Evolutionary conservation across 2,329 filamentous ascomycete species (phyloP).

Genomic region (Lachnellula subtilissima): DNA sequence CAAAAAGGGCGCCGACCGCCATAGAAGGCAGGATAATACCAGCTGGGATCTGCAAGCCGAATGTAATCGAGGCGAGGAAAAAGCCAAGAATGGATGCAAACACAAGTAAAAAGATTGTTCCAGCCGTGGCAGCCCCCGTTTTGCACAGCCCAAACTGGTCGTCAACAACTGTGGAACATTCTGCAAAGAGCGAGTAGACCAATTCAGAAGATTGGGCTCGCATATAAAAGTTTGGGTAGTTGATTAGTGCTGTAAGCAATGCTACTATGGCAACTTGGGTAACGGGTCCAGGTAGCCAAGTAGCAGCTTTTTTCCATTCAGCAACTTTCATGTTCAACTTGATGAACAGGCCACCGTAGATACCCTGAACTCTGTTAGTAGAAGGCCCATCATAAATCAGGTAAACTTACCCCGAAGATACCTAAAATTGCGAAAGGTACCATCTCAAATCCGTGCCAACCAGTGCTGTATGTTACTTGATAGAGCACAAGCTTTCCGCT

Average conservation of each 20-base stretch:
- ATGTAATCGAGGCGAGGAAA: conserved; percentile 79
- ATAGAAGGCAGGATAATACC: conserved; percentile 95
- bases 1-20: conserved; percentile 87
- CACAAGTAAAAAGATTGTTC: conserved; percentile 76
- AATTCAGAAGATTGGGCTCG: conserved; percentile 87
- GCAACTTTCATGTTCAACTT: conserved; percentile 87
- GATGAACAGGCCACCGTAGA: conserved; percentile 94
- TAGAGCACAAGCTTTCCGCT: conserved; percentile 95
- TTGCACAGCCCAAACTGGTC: conserved; percentile 90
- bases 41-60: conserved; percentile 89
- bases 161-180: conserved; percentile 76
- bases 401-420: conserved; percentile 60
- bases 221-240: conserved; percentile 96
- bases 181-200: conserved; percentile 85
- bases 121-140: conserved; percentile 74
- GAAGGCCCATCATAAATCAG: background rate
- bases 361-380: conserved; percentile 48
- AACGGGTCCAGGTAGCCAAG: conserved; percentile 67
- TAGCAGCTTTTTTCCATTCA: conserved; percentile 64
- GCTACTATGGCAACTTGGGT: conserved; percentile 76
- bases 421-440: conserved; percentile 83
- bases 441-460: conserved; percentile 93
- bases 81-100: conserved; percentile 81
- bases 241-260: conserved; percentile 78
- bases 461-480: conserved; percentile 86